Base-by-base conservation (phyloP, 495 filamentous ascomycete species). In the Aspergillus conjunctus region DNA sequence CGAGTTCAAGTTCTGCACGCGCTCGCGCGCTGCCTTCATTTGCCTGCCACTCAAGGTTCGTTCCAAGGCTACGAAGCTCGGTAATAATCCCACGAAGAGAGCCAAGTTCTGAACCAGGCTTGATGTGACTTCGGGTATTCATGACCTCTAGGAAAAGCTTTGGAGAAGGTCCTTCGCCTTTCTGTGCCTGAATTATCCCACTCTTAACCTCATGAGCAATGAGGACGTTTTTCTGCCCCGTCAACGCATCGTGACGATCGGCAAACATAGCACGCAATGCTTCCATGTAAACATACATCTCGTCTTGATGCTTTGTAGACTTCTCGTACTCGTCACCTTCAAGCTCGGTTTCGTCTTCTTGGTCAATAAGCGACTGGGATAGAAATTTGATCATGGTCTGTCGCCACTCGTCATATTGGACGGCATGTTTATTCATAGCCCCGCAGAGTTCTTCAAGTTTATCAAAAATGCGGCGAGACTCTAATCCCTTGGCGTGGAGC, bases 281-380 rank as follows among this genome's bases (percentile, higher is more conserved):
- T 60, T 91, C 83, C 61, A 93, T 87, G 68, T 93, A 96, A 17
- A 89, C 89, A 74, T 91, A 90, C 37, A 96, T 86, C 61, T 90
- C 80, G 58, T 95, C 92, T 71, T 97, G 93, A 44, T 88, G 80
- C 69, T 90, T 91, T 0, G 90, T 93, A 3, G 93, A 94, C 15
- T 88, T 83, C 60, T 92, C 90, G 61, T 94, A 95, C 70, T 97
- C 93, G 21, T 97, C 85, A 34, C 94, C 93, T 41, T 92, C 90
- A 1, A 87, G 81, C 74, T 94, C 90, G 34, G 69, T 68, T 8
- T 80, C 76, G 14, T 81, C 82, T 51, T 95, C 91, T 65, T 92
- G 84, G 64, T 97, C 94, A 21, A 98, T 88, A 7, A 98, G 79
- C 0, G 90, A 84, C 46, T 86, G 79, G 1, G 87, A 73, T 2